Evolutionary conservation across 2,329 filamentous ascomycete genomes (phyloP), one percentile per base, ranked within the genome.

Genomic region (Graphium sp.): DNA sequence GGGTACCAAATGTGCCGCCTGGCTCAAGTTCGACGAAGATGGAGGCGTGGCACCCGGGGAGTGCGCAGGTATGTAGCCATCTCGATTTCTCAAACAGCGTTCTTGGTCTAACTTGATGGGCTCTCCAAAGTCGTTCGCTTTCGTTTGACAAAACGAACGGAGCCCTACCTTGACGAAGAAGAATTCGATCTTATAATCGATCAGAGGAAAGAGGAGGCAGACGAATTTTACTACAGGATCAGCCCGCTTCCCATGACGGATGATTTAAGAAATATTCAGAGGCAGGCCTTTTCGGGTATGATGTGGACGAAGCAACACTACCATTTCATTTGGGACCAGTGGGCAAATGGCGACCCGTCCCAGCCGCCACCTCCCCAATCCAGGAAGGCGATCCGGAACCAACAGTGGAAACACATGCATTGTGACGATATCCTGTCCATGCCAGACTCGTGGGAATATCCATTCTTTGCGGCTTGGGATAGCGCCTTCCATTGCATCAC

Each of bases 231-330:
- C 59, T 89, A 77, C 56, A 72, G 81, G 34, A 77, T 95, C 49
- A 94, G 83, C 52, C 87, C 87, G 4, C 62, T 94, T 22, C 87
- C 85, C 3, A 92, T 94, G 77, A 67, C 81, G 0, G 85, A 95
- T 27, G 87, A 95, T 45, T 63, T 94, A 34, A 76, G 85, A 40
- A 94, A 91, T 50, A 89, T 95, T 40, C 89, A 95, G 54, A 72
- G 87, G 40, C 85, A 94, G 50, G 89, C 87, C 4, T 79, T 94
- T 39, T 75, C 85, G 1, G 87, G 89, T 30, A 95, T 95, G 87
- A 77, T 95, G 66, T 95, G 87, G 87, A 91, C 79, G 37, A 95
- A 95, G 52, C 87, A 95, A 50, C 82, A 83, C 54, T 95, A 95
- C 50, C 72, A 91, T 47, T 94, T 95, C 51, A 73, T 95, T 42